Evolutionary conservation across 768 basidiomycete species (phyloP).

Genomic region (Mycena galopus): DNA sequence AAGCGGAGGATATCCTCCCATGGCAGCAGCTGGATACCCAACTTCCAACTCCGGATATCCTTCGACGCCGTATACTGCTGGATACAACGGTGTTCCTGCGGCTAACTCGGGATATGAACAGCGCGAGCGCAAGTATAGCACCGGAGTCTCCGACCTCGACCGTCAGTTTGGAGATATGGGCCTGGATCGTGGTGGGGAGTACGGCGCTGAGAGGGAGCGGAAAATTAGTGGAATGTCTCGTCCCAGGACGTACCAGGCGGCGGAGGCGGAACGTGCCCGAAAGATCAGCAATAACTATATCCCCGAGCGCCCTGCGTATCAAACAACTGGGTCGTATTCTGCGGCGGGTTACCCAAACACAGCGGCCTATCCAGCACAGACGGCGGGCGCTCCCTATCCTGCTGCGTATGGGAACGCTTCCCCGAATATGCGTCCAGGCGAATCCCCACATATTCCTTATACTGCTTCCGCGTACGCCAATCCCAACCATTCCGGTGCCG

Average conservation of each 20-base stretch:
- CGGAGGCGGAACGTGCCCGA: conserved; percentile 55
- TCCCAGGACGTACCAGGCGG: conserved; percentile 61
- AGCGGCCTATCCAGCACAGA: conserved; percentile 36
- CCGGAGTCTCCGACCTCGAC: conserved; percentile 50
- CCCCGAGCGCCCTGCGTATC: conserved; percentile 43
- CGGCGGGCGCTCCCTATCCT: conserved; percentile 33
- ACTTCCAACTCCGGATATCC: conserved; percentile 35
- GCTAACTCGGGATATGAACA: conserved; percentile 38
- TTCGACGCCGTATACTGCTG: conserved; percentile 40
- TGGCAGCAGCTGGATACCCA: conserved; percentile 3
- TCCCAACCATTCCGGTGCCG: conserved; percentile 52
- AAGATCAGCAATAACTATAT: conserved; percentile 57
- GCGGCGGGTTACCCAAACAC: conserved; percentile 24
- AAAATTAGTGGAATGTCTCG: conserved; percentile 53
- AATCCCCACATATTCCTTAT: conserved; percentile 54
- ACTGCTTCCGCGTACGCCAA: conserved; percentile 50
- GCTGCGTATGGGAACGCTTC: conserved; percentile 53
- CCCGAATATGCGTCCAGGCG: conserved; percentile 63
- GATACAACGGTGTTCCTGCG: conserved; percentile 36
- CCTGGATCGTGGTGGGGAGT: conserved; percentile 51
- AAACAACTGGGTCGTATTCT: conserved; percentile 51
- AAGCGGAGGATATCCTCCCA: conserved; percentile 40
- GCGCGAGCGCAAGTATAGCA: conserved; percentile 51
- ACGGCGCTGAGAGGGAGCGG: conserved; percentile 47
- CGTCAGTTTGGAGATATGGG: conserved; percentile 60